These are phyloP conservation scores for Oryza nivara DNA, from an alignment of 176 grass and related monocot species.

Conservation along the genomic window DNA sequence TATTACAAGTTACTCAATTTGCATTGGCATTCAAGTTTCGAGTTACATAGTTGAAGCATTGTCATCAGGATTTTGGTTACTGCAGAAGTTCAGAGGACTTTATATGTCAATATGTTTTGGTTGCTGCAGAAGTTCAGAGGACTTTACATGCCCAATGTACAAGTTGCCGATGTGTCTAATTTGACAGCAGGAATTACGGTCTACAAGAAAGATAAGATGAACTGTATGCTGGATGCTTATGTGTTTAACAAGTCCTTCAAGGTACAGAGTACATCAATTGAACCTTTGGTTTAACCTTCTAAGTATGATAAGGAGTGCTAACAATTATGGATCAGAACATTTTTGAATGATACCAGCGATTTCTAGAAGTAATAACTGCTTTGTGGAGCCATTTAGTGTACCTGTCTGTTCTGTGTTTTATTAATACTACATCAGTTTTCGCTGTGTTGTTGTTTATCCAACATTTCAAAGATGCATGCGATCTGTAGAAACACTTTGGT, in stretches of 20 bases:
- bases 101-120: background rate
- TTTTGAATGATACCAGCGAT: background rate
- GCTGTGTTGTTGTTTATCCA: background rate
- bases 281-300: background rate
- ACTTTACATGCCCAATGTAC: background rate
- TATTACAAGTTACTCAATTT: background rate
- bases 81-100: no score
- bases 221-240: background rate
- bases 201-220: slow-evolving; percentile 6
- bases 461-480: no score
- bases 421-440: background rate
- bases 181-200: background rate
- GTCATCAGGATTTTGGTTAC: background rate
- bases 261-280: background rate
- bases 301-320: background rate
- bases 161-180: background rate
- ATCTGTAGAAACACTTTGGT: background rate
- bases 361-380: background rate
- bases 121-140: background rate
- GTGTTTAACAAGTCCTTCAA: background rate
- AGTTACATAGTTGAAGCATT: background rate
- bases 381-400: background rate
- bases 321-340: background rate
- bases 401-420: background rate
- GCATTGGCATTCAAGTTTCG: background rate